Conservation (phyloP, 805 yeast genomes). For the Saccharomycodes ludwigii region DNA sequence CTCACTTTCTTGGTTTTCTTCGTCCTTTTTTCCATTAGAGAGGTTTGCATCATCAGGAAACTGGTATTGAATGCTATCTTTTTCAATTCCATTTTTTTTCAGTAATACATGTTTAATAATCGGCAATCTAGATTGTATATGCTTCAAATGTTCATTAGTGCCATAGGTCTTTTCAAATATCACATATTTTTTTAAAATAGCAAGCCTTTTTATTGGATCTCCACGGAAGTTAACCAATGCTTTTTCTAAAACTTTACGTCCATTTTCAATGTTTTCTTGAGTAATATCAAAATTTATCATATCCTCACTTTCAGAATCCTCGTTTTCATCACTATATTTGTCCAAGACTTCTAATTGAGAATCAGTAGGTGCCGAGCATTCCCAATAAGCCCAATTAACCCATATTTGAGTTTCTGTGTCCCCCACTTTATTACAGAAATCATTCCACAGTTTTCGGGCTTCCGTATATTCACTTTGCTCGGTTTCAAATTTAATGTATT, state of each 20-base stretch:
- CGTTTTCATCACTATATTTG: constrained; percentile 15
- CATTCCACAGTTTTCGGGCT: constrained; percentile 39
- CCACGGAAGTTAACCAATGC: constrained; percentile 36
- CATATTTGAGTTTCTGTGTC: constrained; percentile 32
- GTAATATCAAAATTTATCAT: constrained; percentile 39
- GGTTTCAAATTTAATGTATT: constrained; percentile 45
- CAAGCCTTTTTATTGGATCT: constrained; percentile 32
- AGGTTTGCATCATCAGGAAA: constrained; percentile 54
- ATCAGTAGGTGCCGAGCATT: constrained; percentile 48
- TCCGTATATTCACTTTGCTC: constrained; percentile 45
- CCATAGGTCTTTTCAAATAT: constrained; percentile 61
- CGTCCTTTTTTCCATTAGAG: not conserved
- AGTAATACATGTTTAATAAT: constrained; percentile 27
- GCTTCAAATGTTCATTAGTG: constrained; percentile 21
- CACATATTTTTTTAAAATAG: constrained; percentile 47
- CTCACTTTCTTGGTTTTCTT: constrained; percentile 1
- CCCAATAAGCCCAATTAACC: constrained; percentile 62
- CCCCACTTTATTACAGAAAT: constrained; percentile 25
- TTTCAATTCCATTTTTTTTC: constrained; percentile 30
- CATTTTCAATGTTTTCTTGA: constrained; percentile 35
- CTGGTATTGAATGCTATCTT: constrained; percentile 46
- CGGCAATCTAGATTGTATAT: constrained; percentile 41
- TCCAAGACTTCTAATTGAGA: constrained; percentile 32
- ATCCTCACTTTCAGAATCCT: constrained; percentile 31
- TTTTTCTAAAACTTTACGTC: constrained; percentile 44